phyloP scores from a whole-genome alignment of 768 basidiomycete species.

The Pleurotus cornucopiae region DNA sequence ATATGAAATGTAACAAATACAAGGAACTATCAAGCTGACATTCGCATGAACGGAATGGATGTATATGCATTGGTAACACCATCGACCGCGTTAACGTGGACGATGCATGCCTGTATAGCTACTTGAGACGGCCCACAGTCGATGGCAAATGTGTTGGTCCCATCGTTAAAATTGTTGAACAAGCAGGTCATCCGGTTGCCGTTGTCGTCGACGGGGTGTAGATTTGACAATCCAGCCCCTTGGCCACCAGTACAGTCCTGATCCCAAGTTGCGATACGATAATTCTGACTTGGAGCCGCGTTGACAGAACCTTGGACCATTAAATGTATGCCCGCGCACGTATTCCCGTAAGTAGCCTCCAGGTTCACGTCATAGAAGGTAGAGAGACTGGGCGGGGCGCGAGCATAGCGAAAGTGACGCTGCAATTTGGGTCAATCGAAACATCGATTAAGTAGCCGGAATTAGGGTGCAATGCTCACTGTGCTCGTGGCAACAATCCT shows the following conservation, averaged over 20 bases:
- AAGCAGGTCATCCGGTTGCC: background rate
- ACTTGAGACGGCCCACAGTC: background rate
- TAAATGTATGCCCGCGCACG: background rate
- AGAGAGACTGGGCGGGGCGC: background rate
- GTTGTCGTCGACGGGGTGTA: background rate
- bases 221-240: background rate
- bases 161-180: conserved; percentile 3
- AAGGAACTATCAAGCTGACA: no score
- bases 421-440: background rate
- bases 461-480: background rate
- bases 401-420: background rate
- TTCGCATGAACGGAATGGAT: background rate
- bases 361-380: background rate
- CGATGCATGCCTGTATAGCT: background rate
- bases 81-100: background rate
- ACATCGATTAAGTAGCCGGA: background rate
- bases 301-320: background rate
- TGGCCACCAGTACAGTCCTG: background rate
- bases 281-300: background rate
- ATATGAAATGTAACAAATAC: no score
- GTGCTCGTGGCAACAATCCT: background rate
- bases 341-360: background rate
- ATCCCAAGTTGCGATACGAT: background rate
- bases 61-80: background rate
- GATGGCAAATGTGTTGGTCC: background rate